Conservation (phyloP, 768 basidiomycete species). For the Termitomyces sp. region DNA sequence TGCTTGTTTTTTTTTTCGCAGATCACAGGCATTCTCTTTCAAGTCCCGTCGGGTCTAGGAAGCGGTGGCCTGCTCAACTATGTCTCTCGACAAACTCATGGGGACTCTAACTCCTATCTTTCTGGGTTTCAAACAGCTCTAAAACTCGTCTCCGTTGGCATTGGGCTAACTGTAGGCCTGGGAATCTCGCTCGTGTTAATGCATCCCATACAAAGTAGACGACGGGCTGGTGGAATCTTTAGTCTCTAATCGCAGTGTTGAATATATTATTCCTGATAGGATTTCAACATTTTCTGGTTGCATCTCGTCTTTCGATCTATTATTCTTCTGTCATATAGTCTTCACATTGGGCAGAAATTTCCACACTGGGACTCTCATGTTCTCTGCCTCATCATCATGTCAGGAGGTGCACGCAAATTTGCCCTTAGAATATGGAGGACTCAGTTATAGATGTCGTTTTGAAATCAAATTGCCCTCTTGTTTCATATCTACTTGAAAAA, state of each 20-base stretch:
- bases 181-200: constrained; percentile 66
- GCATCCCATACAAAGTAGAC: constrained; percentile 55
- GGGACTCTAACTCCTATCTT: constrained; percentile 50
- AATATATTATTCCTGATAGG: neutral
- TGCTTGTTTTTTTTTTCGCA: constrained; percentile 11
- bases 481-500: no score
- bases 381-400: no score
- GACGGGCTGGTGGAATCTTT: constrained; percentile 56
- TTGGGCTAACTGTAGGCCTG: constrained; percentile 77
- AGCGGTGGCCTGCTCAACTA: constrained; percentile 41
- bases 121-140: constrained; percentile 73
- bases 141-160: constrained; percentile 71
- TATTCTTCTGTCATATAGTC: no score
- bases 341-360: no score
- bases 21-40: constrained; percentile 80
- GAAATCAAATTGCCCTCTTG: no score
- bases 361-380: no score
- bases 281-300: no score
- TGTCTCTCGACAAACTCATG: constrained; percentile 49
- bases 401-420: no score
- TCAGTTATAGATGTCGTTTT: no score
- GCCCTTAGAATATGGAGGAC: no score
- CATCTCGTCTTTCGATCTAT: no score
- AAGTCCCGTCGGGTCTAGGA: constrained; percentile 19
- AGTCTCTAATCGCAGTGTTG: constrained; percentile 36